phyloP scores from a whole-genome alignment of 352 stramenopile species.

The Phytophthora ramorum region DNA sequence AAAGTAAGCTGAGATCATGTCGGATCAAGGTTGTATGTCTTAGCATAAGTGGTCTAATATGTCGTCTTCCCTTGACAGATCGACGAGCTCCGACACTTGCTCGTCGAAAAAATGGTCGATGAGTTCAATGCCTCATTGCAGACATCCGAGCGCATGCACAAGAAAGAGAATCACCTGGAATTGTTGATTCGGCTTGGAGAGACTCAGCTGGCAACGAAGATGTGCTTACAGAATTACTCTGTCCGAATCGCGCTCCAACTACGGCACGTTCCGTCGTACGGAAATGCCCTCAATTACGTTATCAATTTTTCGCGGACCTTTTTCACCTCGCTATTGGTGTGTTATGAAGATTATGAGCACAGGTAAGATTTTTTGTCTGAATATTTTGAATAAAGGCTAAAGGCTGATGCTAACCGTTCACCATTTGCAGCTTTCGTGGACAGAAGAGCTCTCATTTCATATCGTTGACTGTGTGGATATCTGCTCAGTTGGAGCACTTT shows the following conservation, averaged over 20 bases:
- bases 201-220: conserved; percentile 70
- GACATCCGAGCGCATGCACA: conserved; percentile 83
- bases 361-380: conserved; percentile 36
- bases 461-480: conserved; percentile 84
- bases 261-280: conserved; percentile 74
- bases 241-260: conserved; percentile 80
- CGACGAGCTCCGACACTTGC: conserved; percentile 58
- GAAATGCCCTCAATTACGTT: conserved; percentile 81
- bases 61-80: conserved; percentile 35
- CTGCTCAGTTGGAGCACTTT: conserved; percentile 78
- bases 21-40: neutral
- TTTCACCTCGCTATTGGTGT: conserved; percentile 87
- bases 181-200: conserved; percentile 80
- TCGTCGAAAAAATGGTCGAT: conserved; percentile 66
- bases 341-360: conserved; percentile 82
- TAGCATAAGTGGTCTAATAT: conserved; percentile 2
- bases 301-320: conserved; percentile 86
- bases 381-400: neutral
- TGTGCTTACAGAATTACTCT: conserved; percentile 87
- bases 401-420: neutral
- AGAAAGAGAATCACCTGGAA: conserved; percentile 80
- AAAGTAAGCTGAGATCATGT: conserved; percentile 33
- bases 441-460: conserved; percentile 82
- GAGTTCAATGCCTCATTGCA: conserved; percentile 84
- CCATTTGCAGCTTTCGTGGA: conserved; percentile 61